phyloP scores from a whole-genome alignment of 768 basidiomycete species.

The Macrolepiota albuminosa region DNA sequence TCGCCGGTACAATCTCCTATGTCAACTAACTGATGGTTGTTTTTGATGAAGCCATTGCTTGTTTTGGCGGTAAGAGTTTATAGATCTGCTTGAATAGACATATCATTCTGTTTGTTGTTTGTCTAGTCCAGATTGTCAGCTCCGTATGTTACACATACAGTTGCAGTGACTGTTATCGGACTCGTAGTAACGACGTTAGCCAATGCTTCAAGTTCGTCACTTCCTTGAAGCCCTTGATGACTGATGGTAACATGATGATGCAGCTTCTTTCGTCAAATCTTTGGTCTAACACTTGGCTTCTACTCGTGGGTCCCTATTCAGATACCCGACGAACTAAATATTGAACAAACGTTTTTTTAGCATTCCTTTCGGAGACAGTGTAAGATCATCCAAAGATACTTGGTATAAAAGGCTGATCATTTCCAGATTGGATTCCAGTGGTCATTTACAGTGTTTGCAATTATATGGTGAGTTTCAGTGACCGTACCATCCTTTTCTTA shows the following conservation, averaged over 20 bases:
- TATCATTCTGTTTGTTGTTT: neutral
- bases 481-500: neutral
- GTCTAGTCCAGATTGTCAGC: constrained; percentile 29
- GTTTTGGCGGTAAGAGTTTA: constrained; percentile 29
- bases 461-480: constrained; percentile 25
- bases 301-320: constrained; percentile 25
- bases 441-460: constrained; percentile 32
- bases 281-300: constrained; percentile 33
- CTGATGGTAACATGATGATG: neutral
- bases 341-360: constrained; percentile 11
- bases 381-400: constrained; percentile 7
- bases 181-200: constrained; percentile 32
- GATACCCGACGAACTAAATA: neutral
- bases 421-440: constrained; percentile 32
- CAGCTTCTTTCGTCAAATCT: constrained; percentile 32
- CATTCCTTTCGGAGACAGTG: constrained; percentile 32
- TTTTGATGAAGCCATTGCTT: constrained; percentile 24
- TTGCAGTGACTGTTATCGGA: constrained; percentile 33
- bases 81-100: neutral
- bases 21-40: neutral
- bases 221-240: neutral
- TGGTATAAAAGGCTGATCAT: neutral
- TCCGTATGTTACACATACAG: constrained; percentile 33
- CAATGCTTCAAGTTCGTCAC: constrained; percentile 32
- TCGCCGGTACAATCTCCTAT: neutral